Conservation (phyloP, 305 asterid species). For the Withania somnifera region DNA sequence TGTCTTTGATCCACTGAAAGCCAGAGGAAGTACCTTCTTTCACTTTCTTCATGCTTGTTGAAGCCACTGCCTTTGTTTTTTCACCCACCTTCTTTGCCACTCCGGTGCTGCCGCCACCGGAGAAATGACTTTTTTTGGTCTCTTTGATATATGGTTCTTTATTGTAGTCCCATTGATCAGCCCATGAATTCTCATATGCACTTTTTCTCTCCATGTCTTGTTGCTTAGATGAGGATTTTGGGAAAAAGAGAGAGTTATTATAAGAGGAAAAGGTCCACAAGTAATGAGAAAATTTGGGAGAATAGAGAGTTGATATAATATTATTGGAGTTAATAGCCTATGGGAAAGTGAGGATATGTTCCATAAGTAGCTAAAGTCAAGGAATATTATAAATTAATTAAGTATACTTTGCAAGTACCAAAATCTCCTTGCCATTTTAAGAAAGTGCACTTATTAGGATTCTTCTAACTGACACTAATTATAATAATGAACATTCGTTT, state of each 20-base stretch:
- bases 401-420: not conserved
- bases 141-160: slow-evolving; percentile 17
- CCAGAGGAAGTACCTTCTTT: slow-evolving; percentile 53
- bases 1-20: slow-evolving; percentile 39
- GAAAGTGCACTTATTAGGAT: too few species aligned
- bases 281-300: not conserved
- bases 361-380: not conserved
- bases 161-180: slow-evolving; percentile 60
- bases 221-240: not conserved
- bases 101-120: slow-evolving; percentile 4
- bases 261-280: not conserved
- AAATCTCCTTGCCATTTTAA: not conserved
- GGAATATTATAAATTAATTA: not conserved
- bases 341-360: not conserved
- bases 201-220: slow-evolving; percentile 12
- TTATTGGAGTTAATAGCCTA: not conserved
- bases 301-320: not conserved
- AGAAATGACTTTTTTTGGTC: not conserved
- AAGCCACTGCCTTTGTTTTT: slow-evolving; percentile 48
- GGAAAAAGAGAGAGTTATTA: too few species aligned
- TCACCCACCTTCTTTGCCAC: slow-evolving; percentile 42
- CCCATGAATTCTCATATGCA: slow-evolving; percentile 40
- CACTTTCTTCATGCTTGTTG: slow-evolving; percentile 53
- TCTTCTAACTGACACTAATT: too few species aligned
- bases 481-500: too few species aligned